phyloP scores from a whole-genome alignment of 2,329 filamentous ascomycete genomes.

The Aspergillus japonicus region DNA sequence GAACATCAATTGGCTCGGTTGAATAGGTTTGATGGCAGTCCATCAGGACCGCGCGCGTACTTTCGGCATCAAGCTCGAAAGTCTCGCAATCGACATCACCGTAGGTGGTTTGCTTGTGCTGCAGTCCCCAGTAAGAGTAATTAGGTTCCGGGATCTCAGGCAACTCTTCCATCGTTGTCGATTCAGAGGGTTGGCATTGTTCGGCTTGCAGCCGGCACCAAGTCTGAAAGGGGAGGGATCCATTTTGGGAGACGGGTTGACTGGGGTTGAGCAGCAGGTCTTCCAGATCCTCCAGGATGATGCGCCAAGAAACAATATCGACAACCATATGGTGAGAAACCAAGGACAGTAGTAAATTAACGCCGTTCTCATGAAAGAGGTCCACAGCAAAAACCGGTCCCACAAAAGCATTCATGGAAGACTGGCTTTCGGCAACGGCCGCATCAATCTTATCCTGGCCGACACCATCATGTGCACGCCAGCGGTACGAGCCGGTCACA shows the following conservation, averaged over 20 bases:
- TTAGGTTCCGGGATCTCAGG: conserved; percentile 31
- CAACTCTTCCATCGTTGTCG: conserved; percentile 15
- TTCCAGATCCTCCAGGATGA: conserved; percentile 41
- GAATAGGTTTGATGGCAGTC: conserved; percentile 33
- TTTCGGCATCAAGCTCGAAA: conserved; percentile 33
- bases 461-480: conserved; percentile 21
- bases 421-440: conserved; percentile 31
- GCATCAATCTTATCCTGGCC: conserved; percentile 24
- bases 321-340: conserved; percentile 41
- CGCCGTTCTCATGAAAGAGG: conserved; percentile 38
- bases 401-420: conserved; percentile 34
- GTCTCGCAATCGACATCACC: conserved; percentile 36
- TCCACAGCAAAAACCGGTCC: conserved; percentile 45
- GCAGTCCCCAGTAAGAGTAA: conserved; percentile 37
- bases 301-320: conserved; percentile 43
- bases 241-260: conserved; percentile 19
- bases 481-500: conserved; percentile 30
- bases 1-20: conserved; percentile 39
- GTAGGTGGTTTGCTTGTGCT: conserved; percentile 31
- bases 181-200: conserved; percentile 18
- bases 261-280: conserved; percentile 34
- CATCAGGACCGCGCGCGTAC: conserved; percentile 29
- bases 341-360: conserved; percentile 32
- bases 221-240: conserved; percentile 38
- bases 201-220: conserved; percentile 38